Percentiles rank a stretch among this genome's conserved stretches.
These are phyloP conservation scores for Earliella scabrosa DNA, from an alignment of 1,284 basidiomycete species.

Conservation along the genomic window DNA sequence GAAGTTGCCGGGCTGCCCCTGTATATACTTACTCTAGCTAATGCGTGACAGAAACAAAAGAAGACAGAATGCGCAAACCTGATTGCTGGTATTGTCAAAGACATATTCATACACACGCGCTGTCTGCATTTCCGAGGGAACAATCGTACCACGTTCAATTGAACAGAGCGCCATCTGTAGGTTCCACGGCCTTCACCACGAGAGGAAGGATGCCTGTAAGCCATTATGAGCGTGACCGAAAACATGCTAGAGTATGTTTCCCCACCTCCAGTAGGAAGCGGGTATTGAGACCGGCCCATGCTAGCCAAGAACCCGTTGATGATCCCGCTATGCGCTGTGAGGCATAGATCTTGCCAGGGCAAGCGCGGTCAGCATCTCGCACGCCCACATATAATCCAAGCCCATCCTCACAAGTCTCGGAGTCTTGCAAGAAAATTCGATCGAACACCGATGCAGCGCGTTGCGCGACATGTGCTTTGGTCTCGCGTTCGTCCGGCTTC, in stretches of 20 bases:
- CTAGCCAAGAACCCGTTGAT: slow-evolving; percentile 56
- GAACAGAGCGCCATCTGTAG: too few relatives aligned
- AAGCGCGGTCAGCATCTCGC: not conserved
- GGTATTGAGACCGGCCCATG: slow-evolving; percentile 46
- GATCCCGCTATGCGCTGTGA: slow-evolving; percentile 67
- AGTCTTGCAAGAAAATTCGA: slow-evolving; percentile 56
- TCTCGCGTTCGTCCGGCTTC: slow-evolving; percentile 69
- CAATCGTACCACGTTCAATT: too few relatives aligned
- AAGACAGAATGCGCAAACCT: too few relatives aligned
- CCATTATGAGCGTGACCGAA: not conserved
- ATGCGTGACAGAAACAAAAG: too few relatives aligned
- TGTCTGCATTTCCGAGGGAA: too few relatives aligned
- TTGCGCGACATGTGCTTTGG: slow-evolving; percentile 52
- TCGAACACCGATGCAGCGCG: slow-evolving; percentile 66
- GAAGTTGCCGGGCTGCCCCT: too few relatives aligned
- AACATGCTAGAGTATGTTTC: not conserved
- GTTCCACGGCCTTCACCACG: slow-evolving; percentile 10
- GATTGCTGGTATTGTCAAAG: too few relatives aligned
- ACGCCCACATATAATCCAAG: not conserved
- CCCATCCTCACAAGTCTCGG: slow-evolving; percentile 52
- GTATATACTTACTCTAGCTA: too few relatives aligned
- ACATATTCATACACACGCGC: too few relatives aligned
- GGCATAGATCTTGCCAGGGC: slow-evolving; percentile 57
- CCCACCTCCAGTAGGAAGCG: slow-evolving; percentile 65
- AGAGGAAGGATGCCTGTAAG: slow-evolving; percentile 17